Evolutionary conservation across 805 yeast species (phyloP), one percentile per base, ranked within the genome.

Genomic region (Suhomyces kilbournensis): DNA sequence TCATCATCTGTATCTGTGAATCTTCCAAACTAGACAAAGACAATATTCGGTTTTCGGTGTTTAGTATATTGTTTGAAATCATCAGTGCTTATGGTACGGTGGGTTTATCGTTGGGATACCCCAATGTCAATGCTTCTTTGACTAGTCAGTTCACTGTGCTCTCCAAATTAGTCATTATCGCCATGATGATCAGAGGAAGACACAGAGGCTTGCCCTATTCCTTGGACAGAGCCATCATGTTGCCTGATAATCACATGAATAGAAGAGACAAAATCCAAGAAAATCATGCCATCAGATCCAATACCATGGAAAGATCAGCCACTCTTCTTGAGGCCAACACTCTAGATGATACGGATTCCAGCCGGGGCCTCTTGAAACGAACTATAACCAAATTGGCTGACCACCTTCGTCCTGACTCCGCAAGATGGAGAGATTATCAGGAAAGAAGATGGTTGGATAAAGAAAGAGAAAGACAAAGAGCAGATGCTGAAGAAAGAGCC

Each of bases 41-140:
- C 4, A 72, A 75, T 12, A 55, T 65, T 15, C 66, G 77, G 6
- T 90, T 91, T 62, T 77, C 83, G 7, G 80, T 90, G 17, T 93
- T 93, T 67, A 74, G 81, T 4, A 75, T 89, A 2, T 70, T 94
- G 61, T 94, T 93, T 70, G 99, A 94, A 64, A 84, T 91, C 54
- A 88, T 90, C 5, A 86, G 96, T 58, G 98, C 98, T 0, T 96
- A 94, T 69, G 97, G 98, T 67, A 92, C 97, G 0, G 98, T 93
- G 47, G 99, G 99, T 0, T 70, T 94, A 55, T 88, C 97, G 4
- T 68, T 91, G 50, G 99, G 99, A 0, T 91, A 84, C 58, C 88
- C 96, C 0, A 72, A 72, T 45, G 73, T 80, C 2, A 74, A 79
- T 55, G 76, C 90, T 7, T 89, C 97, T 1, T 81, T 94, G 46